Conservation (phyloP, 768 basidiomycete species). For the Leucosporidium scottii region DNA sequence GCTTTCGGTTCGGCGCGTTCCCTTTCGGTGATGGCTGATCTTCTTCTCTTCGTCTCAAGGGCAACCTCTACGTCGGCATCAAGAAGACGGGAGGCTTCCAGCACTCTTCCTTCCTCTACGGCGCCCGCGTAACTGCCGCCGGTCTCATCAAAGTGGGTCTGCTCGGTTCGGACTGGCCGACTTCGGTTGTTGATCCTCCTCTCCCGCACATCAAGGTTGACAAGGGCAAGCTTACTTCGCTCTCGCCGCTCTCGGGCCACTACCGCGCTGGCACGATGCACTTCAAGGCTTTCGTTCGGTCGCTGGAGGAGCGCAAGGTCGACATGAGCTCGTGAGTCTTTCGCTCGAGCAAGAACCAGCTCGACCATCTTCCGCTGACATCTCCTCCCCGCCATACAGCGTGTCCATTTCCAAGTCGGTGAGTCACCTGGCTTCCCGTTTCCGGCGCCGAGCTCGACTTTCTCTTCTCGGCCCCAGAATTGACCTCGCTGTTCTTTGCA, state of each 20-base stretch:
- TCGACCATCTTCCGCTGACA: too few species aligned
- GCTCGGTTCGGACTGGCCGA: background rate
- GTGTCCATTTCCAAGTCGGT: slow-evolving; percentile 34
- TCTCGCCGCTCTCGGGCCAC: slow-evolving; percentile 33
- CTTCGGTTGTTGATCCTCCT: background rate
- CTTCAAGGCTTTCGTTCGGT: slow-evolving; percentile 33
- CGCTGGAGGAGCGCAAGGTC: slow-evolving; percentile 25
- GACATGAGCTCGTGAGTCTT: slow-evolving; percentile 31
- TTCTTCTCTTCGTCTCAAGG: background rate
- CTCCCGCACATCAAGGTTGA: background rate
- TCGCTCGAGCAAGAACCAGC: too few species aligned
- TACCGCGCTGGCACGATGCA: slow-evolving; percentile 36
- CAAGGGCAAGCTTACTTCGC: slow-evolving; percentile 31
- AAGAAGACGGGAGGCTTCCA: slow-evolving; percentile 44
- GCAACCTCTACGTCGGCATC: slow-evolving; percentile 43
- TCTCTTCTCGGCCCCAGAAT: too few species aligned
- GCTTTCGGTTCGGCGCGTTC: background rate
- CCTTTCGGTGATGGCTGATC: background rate
- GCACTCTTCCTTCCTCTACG: slow-evolving; percentile 41
- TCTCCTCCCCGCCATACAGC: background rate
- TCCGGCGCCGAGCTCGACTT: too few species aligned
- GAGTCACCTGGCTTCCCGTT: background rate
- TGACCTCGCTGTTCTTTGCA: background rate
- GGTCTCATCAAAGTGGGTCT: slow-evolving; percentile 29
- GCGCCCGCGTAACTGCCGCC: slow-evolving; percentile 29